Conservation (phyloP, 225 moss, liverwort and hornwort species). For the Pleurozium schreberi region DNA sequence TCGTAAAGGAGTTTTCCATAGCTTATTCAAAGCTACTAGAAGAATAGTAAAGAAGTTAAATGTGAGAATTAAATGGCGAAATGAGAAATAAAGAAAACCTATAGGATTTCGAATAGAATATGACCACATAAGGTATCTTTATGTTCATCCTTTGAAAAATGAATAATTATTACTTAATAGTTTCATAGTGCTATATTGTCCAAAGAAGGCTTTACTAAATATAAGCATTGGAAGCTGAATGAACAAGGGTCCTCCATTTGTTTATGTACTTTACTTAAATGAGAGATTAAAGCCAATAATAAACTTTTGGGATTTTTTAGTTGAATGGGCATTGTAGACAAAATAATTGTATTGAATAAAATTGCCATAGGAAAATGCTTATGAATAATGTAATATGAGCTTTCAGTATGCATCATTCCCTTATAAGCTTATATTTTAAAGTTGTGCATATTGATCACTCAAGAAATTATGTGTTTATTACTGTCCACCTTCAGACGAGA, state of each 20-base stretch:
- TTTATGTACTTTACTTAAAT: background rate
- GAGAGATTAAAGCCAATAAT: too few species aligned
- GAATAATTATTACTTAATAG: background rate
- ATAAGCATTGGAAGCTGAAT: background rate
- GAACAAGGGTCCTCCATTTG: background rate
- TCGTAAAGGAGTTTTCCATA: background rate
- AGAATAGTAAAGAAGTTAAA: background rate
- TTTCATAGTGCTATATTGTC: background rate
- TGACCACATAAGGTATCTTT: background rate
- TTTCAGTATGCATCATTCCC: background rate
- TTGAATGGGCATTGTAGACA: too few species aligned
- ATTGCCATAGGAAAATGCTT: background rate
- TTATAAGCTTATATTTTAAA: background rate
- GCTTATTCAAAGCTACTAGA: accelerated
- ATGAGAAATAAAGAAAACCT: background rate
- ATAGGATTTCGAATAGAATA: background rate
- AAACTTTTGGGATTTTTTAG: too few species aligned
- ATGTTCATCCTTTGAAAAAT: background rate
- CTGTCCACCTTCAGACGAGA: background rate
- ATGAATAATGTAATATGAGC: background rate
- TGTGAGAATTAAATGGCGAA: background rate
- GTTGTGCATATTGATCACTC: too few species aligned
- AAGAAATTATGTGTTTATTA: background rate
- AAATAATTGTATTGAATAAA: too few species aligned
- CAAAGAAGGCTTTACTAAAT: background rate